Evolutionary conservation across 1,284 basidiomycete species (phyloP).

Genomic region (Fomes fomentarius): DNA sequence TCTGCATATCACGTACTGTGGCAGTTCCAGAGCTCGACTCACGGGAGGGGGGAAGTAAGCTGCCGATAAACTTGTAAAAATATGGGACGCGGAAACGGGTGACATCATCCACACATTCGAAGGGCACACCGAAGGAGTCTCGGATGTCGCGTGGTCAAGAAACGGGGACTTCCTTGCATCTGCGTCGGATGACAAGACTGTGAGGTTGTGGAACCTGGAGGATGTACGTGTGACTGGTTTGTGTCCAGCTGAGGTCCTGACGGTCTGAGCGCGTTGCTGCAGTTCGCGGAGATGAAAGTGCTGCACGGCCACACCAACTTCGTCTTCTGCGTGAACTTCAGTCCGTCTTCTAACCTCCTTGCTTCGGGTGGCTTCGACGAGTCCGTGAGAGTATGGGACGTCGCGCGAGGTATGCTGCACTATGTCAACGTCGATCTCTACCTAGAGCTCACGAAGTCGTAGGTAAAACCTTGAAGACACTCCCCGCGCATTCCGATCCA

Average conservation of each 20-base stretch:
- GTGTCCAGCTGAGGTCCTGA: not conserved
- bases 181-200: slow-evolving; percentile 88
- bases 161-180: slow-evolving; percentile 85
- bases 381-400: slow-evolving; percentile 94
- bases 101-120: slow-evolving; percentile 70
- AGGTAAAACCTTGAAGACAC: slow-evolving; percentile 79
- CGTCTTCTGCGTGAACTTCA: slow-evolving; percentile 92
- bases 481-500: slow-evolving; percentile 97
- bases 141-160: slow-evolving; percentile 86
- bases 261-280: not conserved
- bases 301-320: slow-evolving; percentile 90
- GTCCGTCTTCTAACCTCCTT: slow-evolving; percentile 85
- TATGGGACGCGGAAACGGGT: slow-evolving; percentile 77
- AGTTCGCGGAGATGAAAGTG: slow-evolving; percentile 64
- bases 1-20: slow-evolving; percentile 5
- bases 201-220: slow-evolving; percentile 82
- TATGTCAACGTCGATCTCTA: too few relatives aligned
- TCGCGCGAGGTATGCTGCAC: slow-evolving; percentile 71
- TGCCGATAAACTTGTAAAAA: slow-evolving; percentile 77
- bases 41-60: slow-evolving; percentile 52
- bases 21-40: slow-evolving; percentile 7
- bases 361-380: slow-evolving; percentile 96
- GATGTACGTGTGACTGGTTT: not conserved
- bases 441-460: slow-evolving; percentile 1
- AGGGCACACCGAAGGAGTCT: slow-evolving; percentile 82